Base-by-base conservation (phyloP, 345 rosid genomes). In the Salix koriyanagi region DNA sequence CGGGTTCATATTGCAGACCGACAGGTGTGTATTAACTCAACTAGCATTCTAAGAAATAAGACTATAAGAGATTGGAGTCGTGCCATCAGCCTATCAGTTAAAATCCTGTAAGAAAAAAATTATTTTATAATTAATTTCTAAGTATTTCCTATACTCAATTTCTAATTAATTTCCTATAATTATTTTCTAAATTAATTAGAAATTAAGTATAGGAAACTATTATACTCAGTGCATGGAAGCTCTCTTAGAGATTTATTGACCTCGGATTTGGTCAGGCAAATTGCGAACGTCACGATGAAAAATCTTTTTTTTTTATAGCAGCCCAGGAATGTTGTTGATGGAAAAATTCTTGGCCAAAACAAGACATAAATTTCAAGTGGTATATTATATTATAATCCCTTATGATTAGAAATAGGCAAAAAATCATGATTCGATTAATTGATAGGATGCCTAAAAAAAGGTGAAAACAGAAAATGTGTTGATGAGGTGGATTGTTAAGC, bases 1-100 rank as follows among this genome's bases (percentile, higher is more conserved):
- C 88, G 84, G 85, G 71, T 85, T 87, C 90, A 83, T 85, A 87
- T 79, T 56, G 10, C 66, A 67, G 54, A 50, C 81, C 72, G 66
- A 75, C 73, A 52, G 13, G 48, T 70, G 16, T 61, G 44, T 56
- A 74, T 30, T 46, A 18, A 67, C 70, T 44, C 36, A 28, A 44
- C 64, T 65, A 79, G 19, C 76, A 71, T 76, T 72, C 70, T 25
- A 25, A 16, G 70, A 62, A 79, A 65, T 65, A 14, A 71, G 8
- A n/a, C 26, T 26, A 58, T 2, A 15, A 13, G 46, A 5, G 9
- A 44, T 7, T 5, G 15, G 1, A 69, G 28, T 26, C 32, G 2
- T 5, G 30, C 1, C 15, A 62, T 25, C 32, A 26, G 4, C 14
- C 14, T 11, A 12, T 9, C 44, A 10, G 44, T 41, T 41, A 41